Evolutionary conservation across 1,284 basidiomycete genomes (phyloP).

Genomic region (Boletus semigastroideus): DNA sequence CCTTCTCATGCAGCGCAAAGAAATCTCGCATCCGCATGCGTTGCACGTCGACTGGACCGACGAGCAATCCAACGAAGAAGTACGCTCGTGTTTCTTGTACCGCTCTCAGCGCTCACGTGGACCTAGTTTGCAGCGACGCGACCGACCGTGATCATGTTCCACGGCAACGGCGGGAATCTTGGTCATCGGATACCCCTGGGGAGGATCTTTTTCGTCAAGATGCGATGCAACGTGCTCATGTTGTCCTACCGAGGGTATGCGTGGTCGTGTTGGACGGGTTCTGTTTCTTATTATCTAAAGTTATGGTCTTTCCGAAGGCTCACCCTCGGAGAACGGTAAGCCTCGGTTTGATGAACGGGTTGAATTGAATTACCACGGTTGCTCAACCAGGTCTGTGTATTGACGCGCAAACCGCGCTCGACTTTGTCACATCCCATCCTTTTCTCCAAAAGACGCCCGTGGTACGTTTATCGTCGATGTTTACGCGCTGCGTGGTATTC

Average conservation of each 20-base stretch:
- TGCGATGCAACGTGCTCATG: constrained; percentile 90
- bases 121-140: constrained; percentile 63
- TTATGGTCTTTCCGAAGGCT: constrained; percentile 82
- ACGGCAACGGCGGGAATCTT: constrained; percentile 83
- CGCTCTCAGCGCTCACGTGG: too few relatives aligned
- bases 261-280: not conserved
- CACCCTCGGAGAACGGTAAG: constrained; percentile 66
- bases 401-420: constrained; percentile 78
- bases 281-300: constrained; percentile 37
- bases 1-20: constrained; percentile 53
- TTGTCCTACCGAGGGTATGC: constrained; percentile 80
- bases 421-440: constrained; percentile 74
- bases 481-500: not conserved
- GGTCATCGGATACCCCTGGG: constrained; percentile 91
- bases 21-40: constrained; percentile 31
- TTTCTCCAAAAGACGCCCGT: constrained; percentile 67
- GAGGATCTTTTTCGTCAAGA: constrained; percentile 77
- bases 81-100: constrained; percentile 20
- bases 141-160: constrained; percentile 88
- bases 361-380: not conserved
- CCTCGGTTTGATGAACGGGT: too few relatives aligned
- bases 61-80: constrained; percentile 48
- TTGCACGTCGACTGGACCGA: constrained; percentile 32
- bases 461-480: constrained; percentile 38
- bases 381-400: constrained; percentile 60